Base-by-base conservation (phyloP, 768 basidiomycete genomes). In the Lactifluus hygrophoroides region DNA sequence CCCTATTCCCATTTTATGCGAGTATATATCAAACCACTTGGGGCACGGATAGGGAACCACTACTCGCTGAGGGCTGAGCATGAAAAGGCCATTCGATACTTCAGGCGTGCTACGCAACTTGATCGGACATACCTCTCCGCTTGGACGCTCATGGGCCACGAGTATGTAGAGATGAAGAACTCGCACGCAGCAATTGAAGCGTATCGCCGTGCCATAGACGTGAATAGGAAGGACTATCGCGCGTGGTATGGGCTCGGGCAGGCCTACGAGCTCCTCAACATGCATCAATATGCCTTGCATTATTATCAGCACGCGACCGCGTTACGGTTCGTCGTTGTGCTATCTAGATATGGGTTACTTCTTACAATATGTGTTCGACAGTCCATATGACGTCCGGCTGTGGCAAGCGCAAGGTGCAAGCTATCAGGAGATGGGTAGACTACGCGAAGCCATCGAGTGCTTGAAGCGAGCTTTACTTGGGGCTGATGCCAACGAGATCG, bases 201-300 rank as follows among this genome's bases (percentile, higher is more conserved):
- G 10, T 99, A 98, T 72, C 83, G 96, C 54, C 82, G 94, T 68
- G 96, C 96, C 52, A 85, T 98, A 60, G 95, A 98, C 67, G 86
- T 96, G 63, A 95, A 95, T 67, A 81, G 91, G 54, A 96, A 97
- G 69, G 96, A 99, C 72, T 97, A 96, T 68, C 75, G 95, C 57
- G 95, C 94, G 6, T 99, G 96, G 96, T 97, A 94, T 72, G 96
- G 96, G 35, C 84, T 99, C 52, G 96, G 95, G 3, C 96, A 99
- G 69, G 93, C 95, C 13, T 99, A 98, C 69, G 95, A 98, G 67
- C 78, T 99, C 23, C 74, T 98, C 53, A 94, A 88, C 68, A 98
- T 98, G 94, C 92, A 92, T 62, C 86, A 91, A 68, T 98, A 98
- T 73, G 88, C 95, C 5, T 76, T 98, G 28, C 85, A 95, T 71